Evolutionary conservation across 2,329 filamentous ascomycete genomes (phyloP), one percentile per base, ranked within the genome.

Genomic region (Rutstroemia sp.): DNA sequence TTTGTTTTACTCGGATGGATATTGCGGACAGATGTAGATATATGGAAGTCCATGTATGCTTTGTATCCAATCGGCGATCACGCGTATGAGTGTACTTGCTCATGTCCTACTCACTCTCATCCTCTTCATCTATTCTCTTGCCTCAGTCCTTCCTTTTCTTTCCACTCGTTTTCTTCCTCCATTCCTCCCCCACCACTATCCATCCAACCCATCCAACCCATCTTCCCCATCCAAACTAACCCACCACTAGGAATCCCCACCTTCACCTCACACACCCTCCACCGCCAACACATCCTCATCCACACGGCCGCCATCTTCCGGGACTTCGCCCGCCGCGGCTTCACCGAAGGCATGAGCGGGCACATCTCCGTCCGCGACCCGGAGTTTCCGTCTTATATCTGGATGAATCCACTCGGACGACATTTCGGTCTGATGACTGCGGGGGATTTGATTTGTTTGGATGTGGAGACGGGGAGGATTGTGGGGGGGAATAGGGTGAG

Each of bases 301-400:
- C 84, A 88, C 70, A 86, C 86, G 77, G 83, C 84, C 4, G 78
- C 80, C 3, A 83, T 82, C 4, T 89, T 89, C 70, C 81, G 86
- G 27, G 78, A 86, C 66, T 88, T 86, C 68, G 76, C 82, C 1
- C 78, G 83, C 48, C 78, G 81, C 63, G 82, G 81, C 50, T 87
- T 82, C 69, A 82, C 80, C 0, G 85, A 88, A 69, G 86, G 86
- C 54, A 86, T 87, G 74, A 76, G 76, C 27, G 85, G 85, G 0
- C 84, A 88, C 68, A 88, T 89, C 61, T 79, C 75, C 14, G 80
- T 88, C 1, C 76, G 84, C 12, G 85, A 88, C 66, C 84, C 85
- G 0, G 82, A 87, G 67, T 73, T 80, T 62, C 72, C 73, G 0
- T 73, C 80, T 58, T 75, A 76, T 14, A 85, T 87, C 70, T 89